Evolutionary conservation across 1,284 basidiomycete genomes (phyloP).

Genomic region (Sanguinoderma infundibulare): DNA sequence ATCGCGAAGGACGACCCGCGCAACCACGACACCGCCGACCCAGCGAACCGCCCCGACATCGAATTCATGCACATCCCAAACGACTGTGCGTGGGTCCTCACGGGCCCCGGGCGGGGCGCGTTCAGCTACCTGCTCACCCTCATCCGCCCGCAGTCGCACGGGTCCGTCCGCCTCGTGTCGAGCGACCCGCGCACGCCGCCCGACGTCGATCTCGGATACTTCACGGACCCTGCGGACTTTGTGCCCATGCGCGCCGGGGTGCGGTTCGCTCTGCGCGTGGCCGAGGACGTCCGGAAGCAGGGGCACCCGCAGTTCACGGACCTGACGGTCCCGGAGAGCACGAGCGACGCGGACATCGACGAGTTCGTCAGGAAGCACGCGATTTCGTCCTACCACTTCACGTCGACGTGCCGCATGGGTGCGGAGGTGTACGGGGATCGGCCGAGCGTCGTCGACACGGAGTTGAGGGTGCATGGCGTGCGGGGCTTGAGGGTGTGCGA

Average conservation of each 20-base stretch:
- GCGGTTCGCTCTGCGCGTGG: conserved; percentile 33
- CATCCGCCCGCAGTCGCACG: conserved; percentile 38
- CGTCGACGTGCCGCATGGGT: conserved; percentile 45
- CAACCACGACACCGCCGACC: conserved; percentile 23
- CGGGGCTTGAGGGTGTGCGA: conserved; percentile 44
- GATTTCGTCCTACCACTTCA: conserved; percentile 41
- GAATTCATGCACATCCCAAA: conserved; percentile 39
- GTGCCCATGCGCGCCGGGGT: conserved; percentile 29
- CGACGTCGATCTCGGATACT: conserved; percentile 36
- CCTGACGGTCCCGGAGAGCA: conserved; percentile 33
- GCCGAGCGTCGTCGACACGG: conserved; percentile 51
- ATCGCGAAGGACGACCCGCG: conserved; percentile 11
- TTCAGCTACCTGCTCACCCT: conserved; percentile 37
- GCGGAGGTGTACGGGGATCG: conserved; percentile 29
- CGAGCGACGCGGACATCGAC: conserved; percentile 30
- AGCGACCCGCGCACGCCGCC: conserved; percentile 37
- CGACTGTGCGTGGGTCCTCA: conserved; percentile 19
- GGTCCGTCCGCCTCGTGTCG: conserved; percentile 38
- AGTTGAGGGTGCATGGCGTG: conserved; percentile 53
- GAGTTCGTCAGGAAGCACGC: conserved; percentile 30
- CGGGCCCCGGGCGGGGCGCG: conserved; percentile 26
- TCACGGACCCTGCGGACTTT: conserved; percentile 32
- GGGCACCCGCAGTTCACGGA: conserved; percentile 30
- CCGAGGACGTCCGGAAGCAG: conserved; percentile 11
- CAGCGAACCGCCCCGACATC: conserved; percentile 38